Evolutionary conservation across 192 early-diverging fungal species (phyloP), one percentile per base, ranked within the genome.

Genomic region (Coemansia sp.): DNA sequence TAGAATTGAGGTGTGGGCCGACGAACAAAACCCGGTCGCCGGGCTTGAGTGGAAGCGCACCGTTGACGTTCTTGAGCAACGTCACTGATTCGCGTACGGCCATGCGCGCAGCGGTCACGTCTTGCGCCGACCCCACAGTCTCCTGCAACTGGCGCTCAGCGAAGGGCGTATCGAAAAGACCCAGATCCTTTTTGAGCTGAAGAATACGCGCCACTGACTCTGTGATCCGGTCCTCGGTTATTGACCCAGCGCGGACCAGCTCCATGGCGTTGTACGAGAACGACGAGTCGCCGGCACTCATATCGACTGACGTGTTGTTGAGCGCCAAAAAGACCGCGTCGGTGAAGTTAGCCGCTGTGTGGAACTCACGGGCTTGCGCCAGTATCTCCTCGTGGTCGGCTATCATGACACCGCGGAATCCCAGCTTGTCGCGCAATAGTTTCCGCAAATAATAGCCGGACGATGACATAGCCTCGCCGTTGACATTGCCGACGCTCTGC

Each of bases 101-200:
- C 27, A 76, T 53, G 5, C 70, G 78, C 37, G 89, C 85, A 0
- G 77, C 72, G 0, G 75, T 63, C 4, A 80, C 36, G 64, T 88
- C 87, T 48, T 84, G 84, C 17, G 61, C 17, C 0, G 81, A 74
- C 0, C 87, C 86, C 1, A 88, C 85, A 2, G 76, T 48, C 0
- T 36, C 6, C 4, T 74, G 50, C 29, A 88, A 62, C 23, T 21
- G n/a, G 8, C 65, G 58, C 31, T 84, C 74, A 1, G 74, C 78
- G 9, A 64, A 82, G 12, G 78, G 78, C n/a, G 23, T 17, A 38
- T 86, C 85, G 41, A 88, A 87, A 7, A 88, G 65, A 0, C 89
- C 89, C 29, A 90, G 51, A 63, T 90, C 86, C 70, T 86, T 86
- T 70, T 90, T 90, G 19, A 90, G 69, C 77, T 90, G 89, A 42